phyloP scores from a whole-genome alignment of 768 basidiomycete species.

The Russula earlei region DNA sequence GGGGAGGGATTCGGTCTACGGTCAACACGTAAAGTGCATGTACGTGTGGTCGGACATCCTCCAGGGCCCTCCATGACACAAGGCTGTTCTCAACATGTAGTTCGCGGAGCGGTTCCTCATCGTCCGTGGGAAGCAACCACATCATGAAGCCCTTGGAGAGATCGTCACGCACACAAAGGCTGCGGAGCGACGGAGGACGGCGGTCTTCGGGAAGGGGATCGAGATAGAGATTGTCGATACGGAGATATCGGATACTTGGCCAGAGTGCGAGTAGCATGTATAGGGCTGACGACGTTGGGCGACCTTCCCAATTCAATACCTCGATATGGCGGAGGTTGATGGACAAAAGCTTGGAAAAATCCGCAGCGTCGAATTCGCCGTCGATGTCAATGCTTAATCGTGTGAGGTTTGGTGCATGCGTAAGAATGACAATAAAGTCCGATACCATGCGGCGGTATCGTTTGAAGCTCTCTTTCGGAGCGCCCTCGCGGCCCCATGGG shows the following conservation, averaged over 20 bases:
- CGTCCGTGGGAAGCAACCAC: slow-evolving; percentile 3
- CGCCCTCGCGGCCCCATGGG: slow-evolving; percentile 1
- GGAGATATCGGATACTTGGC: slow-evolving; percentile 13
- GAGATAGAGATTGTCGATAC: slow-evolving; percentile 4
- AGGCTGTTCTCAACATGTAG: slow-evolving; percentile 5
- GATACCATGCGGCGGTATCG: slow-evolving; percentile 2
- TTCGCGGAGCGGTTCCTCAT: slow-evolving; percentile 9
- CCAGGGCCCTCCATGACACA: neutral
- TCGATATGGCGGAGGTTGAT: slow-evolving; percentile 11
- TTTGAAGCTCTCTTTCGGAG: neutral
- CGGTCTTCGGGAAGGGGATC: slow-evolving; percentile 5
- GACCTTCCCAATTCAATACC: slow-evolving; percentile 14
- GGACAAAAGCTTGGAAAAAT: neutral
- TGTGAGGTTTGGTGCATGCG: slow-evolving; percentile 3
- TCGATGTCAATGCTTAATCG: slow-evolving; percentile 14
- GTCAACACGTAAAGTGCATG: slow-evolving; percentile 4
- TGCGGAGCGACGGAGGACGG: slow-evolving; percentile 1
- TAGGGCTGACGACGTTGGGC: slow-evolving; percentile 8
- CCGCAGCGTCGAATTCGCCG: slow-evolving; percentile 4
- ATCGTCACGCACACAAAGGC: slow-evolving; percentile 6
- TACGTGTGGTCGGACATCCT: neutral
- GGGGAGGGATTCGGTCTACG: slow-evolving; percentile 7
- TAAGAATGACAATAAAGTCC: slow-evolving; percentile 9
- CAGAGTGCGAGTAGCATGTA: slow-evolving; percentile 7
- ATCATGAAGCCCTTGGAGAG: slow-evolving; percentile 4